Conservation (phyloP, 2,329 filamentous ascomycete genomes). For the Scedosporium apiospermum region DNA sequence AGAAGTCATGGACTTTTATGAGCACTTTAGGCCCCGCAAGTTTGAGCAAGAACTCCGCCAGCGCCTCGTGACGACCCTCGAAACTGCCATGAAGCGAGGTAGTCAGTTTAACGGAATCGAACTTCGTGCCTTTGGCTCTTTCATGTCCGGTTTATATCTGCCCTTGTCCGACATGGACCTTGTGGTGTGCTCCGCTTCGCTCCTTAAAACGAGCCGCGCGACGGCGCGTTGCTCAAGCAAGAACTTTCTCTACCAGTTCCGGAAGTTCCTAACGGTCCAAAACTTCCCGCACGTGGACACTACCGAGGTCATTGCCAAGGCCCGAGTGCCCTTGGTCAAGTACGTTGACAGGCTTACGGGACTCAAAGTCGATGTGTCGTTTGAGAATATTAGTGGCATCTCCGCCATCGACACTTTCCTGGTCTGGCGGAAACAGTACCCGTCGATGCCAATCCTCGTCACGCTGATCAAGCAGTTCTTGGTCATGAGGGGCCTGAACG, state of each 20-base stretch:
- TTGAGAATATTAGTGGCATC: conserved; percentile 82
- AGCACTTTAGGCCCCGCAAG: conserved; percentile 66
- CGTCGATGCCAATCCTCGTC: conserved; percentile 78
- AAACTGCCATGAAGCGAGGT: conserved; percentile 43
- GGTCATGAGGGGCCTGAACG: conserved; percentile 80
- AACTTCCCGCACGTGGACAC: conserved; percentile 48
- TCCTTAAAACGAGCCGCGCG: conserved; percentile 40
- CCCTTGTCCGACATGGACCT: conserved; percentile 86
- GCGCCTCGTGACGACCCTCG: conserved; percentile 62
- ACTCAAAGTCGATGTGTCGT: conserved; percentile 84
- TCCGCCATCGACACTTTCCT: conserved; percentile 72
- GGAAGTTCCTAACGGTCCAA: conserved; percentile 44
- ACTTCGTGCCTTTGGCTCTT: conserved; percentile 81
- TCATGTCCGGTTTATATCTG: conserved; percentile 67
- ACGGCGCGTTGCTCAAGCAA: conserved; percentile 33
- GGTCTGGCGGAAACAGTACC: conserved; percentile 69
- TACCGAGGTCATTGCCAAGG: conserved; percentile 60
- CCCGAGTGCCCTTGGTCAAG: conserved; percentile 88
- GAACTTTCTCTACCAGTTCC: conserved; percentile 52
- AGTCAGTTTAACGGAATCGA: conserved; percentile 49
- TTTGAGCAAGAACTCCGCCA: conserved; percentile 71
- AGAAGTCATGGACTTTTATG: conserved; percentile 82
- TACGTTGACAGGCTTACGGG: conserved; percentile 71
- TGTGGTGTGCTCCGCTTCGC: conserved; percentile 59
- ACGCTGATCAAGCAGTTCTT: conserved; percentile 89